phyloP scores from a whole-genome alignment of 129 eudicot species.

The Logfia minima region DNA sequence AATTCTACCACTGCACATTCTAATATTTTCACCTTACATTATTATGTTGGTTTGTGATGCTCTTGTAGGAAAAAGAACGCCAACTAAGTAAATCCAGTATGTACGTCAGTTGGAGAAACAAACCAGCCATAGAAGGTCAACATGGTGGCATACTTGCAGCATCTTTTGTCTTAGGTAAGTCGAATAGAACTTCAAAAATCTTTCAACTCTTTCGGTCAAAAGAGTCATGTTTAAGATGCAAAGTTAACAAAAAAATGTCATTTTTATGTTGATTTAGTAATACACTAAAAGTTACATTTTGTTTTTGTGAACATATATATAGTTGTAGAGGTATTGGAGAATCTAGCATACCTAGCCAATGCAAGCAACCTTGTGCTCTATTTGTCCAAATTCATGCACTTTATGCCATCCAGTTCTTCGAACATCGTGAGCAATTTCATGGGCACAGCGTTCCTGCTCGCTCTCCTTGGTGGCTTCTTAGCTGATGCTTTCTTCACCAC shows the following conservation, averaged over 20 bases:
- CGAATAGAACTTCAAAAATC: not conserved
- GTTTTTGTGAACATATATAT: not conserved
- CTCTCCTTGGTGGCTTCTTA: conserved; percentile 90
- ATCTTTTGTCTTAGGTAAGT: conserved; percentile 65
- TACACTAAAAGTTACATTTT: not conserved
- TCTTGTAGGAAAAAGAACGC: conserved; percentile 50
- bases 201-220: not conserved
- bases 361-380: conserved; percentile 91
- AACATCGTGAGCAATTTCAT: conserved; percentile 80
- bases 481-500: conserved; percentile 83
- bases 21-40: not conserved
- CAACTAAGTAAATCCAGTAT: conserved; percentile 48
- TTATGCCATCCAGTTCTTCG: conserved; percentile 75
- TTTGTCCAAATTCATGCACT: conserved; percentile 76
- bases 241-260: not conserved
- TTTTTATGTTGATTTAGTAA: not conserved
- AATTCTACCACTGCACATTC: conserved; percentile 6
- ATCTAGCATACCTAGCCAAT: conserved; percentile 86
- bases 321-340: conserved; percentile 94
- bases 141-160: conserved; percentile 87
- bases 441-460: conserved; percentile 94
- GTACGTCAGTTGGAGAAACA: conserved; percentile 69
- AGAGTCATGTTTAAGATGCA: not conserved
- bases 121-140: conserved; percentile 64
- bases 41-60: not conserved